phyloP scores from a whole-genome alignment of 148 eudicot genomes.

The Heliamphora exappendiculata region DNA sequence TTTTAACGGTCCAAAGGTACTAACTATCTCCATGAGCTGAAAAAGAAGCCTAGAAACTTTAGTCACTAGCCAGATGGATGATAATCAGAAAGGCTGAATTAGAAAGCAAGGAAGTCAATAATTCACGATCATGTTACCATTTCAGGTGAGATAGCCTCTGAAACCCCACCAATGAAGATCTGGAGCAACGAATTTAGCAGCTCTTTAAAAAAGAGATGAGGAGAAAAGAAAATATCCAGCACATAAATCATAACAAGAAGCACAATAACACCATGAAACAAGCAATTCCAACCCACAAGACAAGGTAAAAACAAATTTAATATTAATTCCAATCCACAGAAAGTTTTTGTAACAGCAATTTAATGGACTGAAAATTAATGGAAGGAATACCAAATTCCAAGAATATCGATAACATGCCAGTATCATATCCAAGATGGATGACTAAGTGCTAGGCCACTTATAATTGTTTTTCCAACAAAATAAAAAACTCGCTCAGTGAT shows the following conservation, averaged over 20 bases:
- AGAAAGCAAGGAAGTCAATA: background rate
- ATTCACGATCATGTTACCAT: constrained; percentile 48
- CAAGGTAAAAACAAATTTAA: background rate
- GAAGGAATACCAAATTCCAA: background rate
- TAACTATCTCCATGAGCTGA: constrained; percentile 74
- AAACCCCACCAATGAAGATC: constrained; percentile 90
- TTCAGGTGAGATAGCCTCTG: constrained; percentile 61
- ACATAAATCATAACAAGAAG: background rate
- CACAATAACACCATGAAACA: background rate
- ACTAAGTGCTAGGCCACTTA: background rate
- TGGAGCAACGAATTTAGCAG: constrained; percentile 28
- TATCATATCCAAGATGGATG: background rate
- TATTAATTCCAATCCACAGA: background rate
- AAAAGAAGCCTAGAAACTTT: constrained; percentile 10
- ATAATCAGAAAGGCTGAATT: constrained; percentile 1
- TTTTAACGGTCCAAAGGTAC: constrained; percentile 71
- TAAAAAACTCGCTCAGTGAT: background rate
- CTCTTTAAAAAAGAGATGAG: constrained; percentile 9
- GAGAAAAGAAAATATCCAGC: background rate
- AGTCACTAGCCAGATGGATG: constrained; percentile 2
- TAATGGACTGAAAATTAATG: background rate
- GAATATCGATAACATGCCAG: background rate
- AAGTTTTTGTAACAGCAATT: background rate
- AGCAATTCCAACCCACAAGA: background rate
- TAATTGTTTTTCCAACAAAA: background rate